Percentiles rank a stretch among this genome's conserved stretches.
phyloP scores from a whole-genome alignment of 306 rosid genomes.

The Pyrus bretschneideri region DNA sequence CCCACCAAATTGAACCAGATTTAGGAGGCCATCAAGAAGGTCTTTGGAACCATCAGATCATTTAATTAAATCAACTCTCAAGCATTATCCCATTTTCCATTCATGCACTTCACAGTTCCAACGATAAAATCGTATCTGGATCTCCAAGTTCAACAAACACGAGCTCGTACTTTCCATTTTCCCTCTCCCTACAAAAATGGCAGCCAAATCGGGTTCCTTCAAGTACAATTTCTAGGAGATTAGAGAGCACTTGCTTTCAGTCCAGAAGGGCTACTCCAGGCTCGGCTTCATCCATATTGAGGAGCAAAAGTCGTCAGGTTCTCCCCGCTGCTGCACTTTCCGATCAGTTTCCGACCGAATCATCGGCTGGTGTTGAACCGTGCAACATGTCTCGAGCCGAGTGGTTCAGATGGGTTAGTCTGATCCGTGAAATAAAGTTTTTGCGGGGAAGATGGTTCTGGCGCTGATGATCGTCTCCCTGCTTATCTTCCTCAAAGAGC shows the following conservation, averaged over 20 bases:
- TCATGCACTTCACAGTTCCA: too few species aligned
- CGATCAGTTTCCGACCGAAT: slow-evolving; percentile 34
- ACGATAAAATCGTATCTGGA: too few species aligned
- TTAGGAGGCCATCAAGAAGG: too few species aligned
- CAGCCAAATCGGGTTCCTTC: too few species aligned
- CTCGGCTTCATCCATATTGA: slow-evolving; percentile 33
- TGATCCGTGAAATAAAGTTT: slow-evolving; percentile 77
- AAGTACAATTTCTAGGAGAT: too few species aligned
- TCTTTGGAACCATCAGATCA: too few species aligned
- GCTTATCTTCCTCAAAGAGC: slow-evolving; percentile 64
- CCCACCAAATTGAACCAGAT: too few species aligned
- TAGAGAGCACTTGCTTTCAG: slow-evolving; percentile 21
- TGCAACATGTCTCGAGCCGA: slow-evolving; percentile 28
- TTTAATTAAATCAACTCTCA: not conserved
- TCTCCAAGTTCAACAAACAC: too few species aligned
- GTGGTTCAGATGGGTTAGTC: slow-evolving; percentile 66
- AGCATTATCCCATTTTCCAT: too few species aligned
- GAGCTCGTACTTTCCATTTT: too few species aligned
- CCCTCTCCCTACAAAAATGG: too few species aligned
- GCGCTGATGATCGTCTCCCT: slow-evolving; percentile 64
- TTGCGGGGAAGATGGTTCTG: slow-evolving; percentile 74
- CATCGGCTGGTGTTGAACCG: slow-evolving; percentile 10
- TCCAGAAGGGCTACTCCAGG: slow-evolving; percentile 46
- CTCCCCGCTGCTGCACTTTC: slow-evolving; percentile 26
- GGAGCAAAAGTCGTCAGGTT: slow-evolving; percentile 23